Evolutionary conservation across 2,329 filamentous ascomycete species (phyloP), one percentile per base, ranked within the genome.

Genomic region (Sphaceloma murrayae): DNA sequence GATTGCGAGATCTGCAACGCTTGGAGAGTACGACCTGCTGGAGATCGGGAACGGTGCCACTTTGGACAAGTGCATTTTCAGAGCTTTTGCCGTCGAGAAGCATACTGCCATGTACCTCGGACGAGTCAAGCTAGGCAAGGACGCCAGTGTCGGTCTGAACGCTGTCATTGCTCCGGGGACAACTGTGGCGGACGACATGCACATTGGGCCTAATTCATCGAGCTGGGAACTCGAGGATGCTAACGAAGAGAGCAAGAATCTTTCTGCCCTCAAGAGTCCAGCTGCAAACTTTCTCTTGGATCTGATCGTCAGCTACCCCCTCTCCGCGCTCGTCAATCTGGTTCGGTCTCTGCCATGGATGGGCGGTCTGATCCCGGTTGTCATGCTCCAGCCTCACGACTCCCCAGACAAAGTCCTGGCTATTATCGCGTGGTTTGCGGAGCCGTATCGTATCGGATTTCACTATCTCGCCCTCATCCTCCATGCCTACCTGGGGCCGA

Each of bases 71-170:
- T 74, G 69, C 51, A 67, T 64, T 30, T 63, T 68, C 36, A 65
- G 73, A 7, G 72, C 73, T 0, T 75, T 77, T 49, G 73, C 65
- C 0, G 73, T 62, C 2, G 74, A 77, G 56, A 60, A 64, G n/a
- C 75, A 76, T 54, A 74, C 73, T 0, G 67, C 67, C 1, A 77
- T 77, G 72, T 74, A 74, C 46, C 61, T 77, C 8, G 70, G 68
- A 8, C 61, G 57, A 5, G 75, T 77, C 48, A 56, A 55, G 7
- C 66, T 77, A 40, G 73, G 72, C 1, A 57, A 59, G 5, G 67
- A 71, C 34, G 62, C 64, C 7, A 67, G 62, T 1, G 59, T 76
- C 3, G 72, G 73, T 4, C 51, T 68, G 2, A 62, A 66, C 3
- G 69, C 72, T 1, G 65, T 73, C 33, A 56, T 77, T 2, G 69